phyloP scores from a whole-genome alignment of 202 grass and related monocot species.

The Brachypodium distachyon region DNA sequence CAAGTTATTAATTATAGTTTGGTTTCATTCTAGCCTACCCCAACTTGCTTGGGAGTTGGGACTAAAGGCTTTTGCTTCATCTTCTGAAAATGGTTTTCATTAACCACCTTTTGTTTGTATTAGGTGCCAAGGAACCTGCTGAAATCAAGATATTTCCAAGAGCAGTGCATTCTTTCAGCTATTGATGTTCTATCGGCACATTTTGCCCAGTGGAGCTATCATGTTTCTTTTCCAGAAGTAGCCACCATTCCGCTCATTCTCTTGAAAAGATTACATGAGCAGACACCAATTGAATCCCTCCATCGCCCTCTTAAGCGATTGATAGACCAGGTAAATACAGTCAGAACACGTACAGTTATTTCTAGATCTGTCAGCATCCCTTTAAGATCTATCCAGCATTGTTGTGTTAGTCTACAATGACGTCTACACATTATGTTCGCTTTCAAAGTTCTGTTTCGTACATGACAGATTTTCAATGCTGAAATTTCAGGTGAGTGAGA shows the following conservation, averaged over 20 bases:
- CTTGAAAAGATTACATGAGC: slow-evolving; percentile 68
- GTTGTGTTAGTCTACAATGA: background rate
- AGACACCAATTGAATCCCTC: slow-evolving; percentile 41
- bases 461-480: background rate
- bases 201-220: slow-evolving; percentile 89
- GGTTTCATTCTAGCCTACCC: background rate
- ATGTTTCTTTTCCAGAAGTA: slow-evolving; percentile 90
- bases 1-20: background rate
- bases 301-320: slow-evolving; percentile 58
- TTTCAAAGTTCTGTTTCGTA: background rate
- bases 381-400: background rate
- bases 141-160: slow-evolving; percentile 63
- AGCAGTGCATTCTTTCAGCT: slow-evolving; percentile 56
- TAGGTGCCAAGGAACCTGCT: slow-evolving; percentile 67
- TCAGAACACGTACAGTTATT: slow-evolving; percentile 6
- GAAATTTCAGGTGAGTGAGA: slow-evolving; percentile 55
- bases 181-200: slow-evolving; percentile 65
- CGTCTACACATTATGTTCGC: background rate
- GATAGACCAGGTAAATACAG: slow-evolving; percentile 74
- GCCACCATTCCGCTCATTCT: slow-evolving; percentile 71
- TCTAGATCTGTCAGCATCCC: background rate
- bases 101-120: slow-evolving; percentile 14
- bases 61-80: background rate
- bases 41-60: background rate
- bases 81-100: background rate